Conservation (phyloP, 441 rosid genomes). For the Populus hybrid region DNA sequence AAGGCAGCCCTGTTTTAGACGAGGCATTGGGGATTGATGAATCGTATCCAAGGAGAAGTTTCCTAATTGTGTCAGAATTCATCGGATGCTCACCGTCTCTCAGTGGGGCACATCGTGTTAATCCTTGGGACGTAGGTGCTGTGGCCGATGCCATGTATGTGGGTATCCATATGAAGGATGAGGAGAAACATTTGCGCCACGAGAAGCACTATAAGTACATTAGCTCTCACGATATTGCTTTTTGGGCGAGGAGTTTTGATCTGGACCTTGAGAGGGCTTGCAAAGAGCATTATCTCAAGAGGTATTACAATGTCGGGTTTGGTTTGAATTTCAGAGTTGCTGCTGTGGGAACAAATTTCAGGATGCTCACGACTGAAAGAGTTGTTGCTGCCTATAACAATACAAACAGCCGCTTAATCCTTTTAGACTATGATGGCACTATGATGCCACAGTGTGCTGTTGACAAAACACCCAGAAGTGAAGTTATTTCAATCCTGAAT, state of each 20-base stretch:
- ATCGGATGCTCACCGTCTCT: slow-evolving; percentile 87
- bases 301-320: slow-evolving; percentile 73
- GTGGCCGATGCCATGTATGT: slow-evolving; percentile 60
- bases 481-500: slow-evolving; percentile 52
- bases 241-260: slow-evolving; percentile 76
- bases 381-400: slow-evolving; percentile 53
- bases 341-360: slow-evolving; percentile 68
- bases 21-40: slow-evolving; percentile 43
- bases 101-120: slow-evolving; percentile 82
- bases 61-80: slow-evolving; percentile 79
- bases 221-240: slow-evolving; percentile 74
- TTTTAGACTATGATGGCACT: slow-evolving; percentile 79
- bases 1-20: slow-evolving; percentile 64
- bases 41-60: slow-evolving; percentile 47
- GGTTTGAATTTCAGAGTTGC: slow-evolving; percentile 70
- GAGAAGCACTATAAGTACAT: slow-evolving; percentile 83
- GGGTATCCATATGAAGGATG: slow-evolving; percentile 43
- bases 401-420: slow-evolving; percentile 53
- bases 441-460: slow-evolving; percentile 52
- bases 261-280: slow-evolving; percentile 86
- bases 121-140: slow-evolving; percentile 70
- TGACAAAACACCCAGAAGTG: slow-evolving; percentile 49
- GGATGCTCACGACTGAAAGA: slow-evolving; percentile 53
- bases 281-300: slow-evolving; percentile 57
- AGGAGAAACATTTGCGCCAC: slow-evolving; percentile 68